Base-by-base conservation (phyloP, 768 basidiomycete species). In the Tulasnella sp. region DNA sequence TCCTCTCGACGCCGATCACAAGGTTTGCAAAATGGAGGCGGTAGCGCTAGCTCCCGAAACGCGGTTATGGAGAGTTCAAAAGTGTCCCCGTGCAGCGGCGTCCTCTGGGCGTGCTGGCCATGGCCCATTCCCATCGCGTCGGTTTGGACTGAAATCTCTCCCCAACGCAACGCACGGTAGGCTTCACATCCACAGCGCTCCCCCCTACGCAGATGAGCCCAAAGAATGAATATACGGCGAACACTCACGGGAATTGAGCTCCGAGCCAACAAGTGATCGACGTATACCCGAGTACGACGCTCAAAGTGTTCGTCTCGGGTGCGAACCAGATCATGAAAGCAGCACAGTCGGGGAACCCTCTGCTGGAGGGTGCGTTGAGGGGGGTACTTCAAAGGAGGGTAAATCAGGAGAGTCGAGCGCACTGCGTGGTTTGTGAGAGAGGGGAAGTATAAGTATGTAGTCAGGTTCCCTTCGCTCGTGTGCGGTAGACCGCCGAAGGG, bases 181-280 rank as follows among this genome's bases (percentile, higher is more conserved):
- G 34, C 63, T 64, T 64, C 22, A 1, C 2, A 19, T 52, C 47
- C 47, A 52, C 22, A 26, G 9, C n/a, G 16, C n/a, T 2, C 4
- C 47, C 47, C n/a, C 47, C n/a, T 52, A 3, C 22, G n/a, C 47
- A 5, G n/a, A n/a, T 52, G 47, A 26, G 22, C 12, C 47, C n/a
- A 52, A 5, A 52, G 47, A 9, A 19, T 9, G 47, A 12, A 64
- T n/a, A 64, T n/a, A 32, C 16, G 29, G 22, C 9, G 37, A 64
- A 22, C 14, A 86, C 91, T 83, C 79, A 94, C 90, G 94, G 94
- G 77, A 93, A 88, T 79, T 95, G 94, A 2, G 94, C 94, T 12
- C 90, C 86, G 2, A 95, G 80, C 94, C 94, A 95, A 79, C 86
- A 91, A 29, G 77, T 82, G 75, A 94, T 90, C 29, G 90, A 93